Base-by-base conservation (phyloP, 371 early-diverging fungal species). In the Lichtheimia corymbifera region DNA sequence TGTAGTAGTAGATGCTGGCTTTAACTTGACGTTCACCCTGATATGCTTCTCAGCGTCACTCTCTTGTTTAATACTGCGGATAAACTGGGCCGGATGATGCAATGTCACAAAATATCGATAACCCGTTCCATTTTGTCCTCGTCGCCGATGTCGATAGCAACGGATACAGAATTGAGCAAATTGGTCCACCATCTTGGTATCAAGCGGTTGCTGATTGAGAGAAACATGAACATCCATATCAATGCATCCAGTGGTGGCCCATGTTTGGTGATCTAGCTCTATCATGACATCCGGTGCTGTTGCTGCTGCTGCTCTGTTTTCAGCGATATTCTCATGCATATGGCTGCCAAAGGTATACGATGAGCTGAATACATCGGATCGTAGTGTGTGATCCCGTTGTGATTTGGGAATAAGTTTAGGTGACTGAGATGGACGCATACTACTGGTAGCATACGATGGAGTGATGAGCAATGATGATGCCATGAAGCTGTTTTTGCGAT, bases 111-210 rank as follows among this genome's bases (percentile, higher is more conserved):
- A 55, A 11, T 56, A 20, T 0, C 42, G 53, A 14, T 49, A 22
- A 1, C 44, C n/a, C 4, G 22, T 30, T 22, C 35, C 41, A 47
- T 20, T 30, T 15, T 55, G 15, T 41, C n/a, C n/a, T n/a, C 44
- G 28, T 17, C 44, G 59, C 14, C 50, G 62, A 12, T 56, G 53
- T 9, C 59, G 45, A 51, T 62, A 68, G 44, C 69, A 77, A 5
- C 65, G 71, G 9, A 77, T 55, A 49, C 73, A 77, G 13, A 68
- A 54, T 22, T 77, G 73, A 20, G 71, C 69, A 58, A 70, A 77
- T 22, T 56, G 67, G 20, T 77, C 62, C 3, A 65, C 58, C 67
- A 68, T 52, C 7, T 53, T 58, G 14, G 22, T 24, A n/a, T 64
- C 50, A 12, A 62, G 24, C 4, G 53, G 15, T 14, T 28, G 22